Conservation (phyloP, 176 grass and related monocot species). For the Zoysia japonica region DNA sequence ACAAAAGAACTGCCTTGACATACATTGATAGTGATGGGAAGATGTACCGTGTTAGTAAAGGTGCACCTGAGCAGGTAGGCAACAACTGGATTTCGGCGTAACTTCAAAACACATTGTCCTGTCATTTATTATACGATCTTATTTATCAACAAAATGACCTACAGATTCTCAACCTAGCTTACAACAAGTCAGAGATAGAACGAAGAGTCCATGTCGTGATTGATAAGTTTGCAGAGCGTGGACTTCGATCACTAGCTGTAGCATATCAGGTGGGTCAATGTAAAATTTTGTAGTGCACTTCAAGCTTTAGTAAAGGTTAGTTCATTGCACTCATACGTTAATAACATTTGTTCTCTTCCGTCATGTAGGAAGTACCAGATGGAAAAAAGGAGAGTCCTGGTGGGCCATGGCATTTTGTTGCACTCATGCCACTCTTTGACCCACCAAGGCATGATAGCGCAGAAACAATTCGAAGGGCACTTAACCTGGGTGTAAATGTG, state of each 20-base stretch:
- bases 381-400: constrained; percentile 72
- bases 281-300: too few species aligned
- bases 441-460: constrained; percentile 80
- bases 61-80: constrained; percentile 71
- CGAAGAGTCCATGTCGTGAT: constrained; percentile 68
- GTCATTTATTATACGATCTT: background rate
- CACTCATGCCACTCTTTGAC: constrained; percentile 75
- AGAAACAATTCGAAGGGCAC: constrained; percentile 77
- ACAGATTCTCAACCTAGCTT: constrained; percentile 73
- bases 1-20: constrained; percentile 77
- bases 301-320: too few species aligned
- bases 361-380: constrained; percentile 67
- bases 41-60: constrained; percentile 75
- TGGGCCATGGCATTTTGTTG: constrained; percentile 65
- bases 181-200: constrained; percentile 72
- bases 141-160: background rate
- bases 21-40: constrained; percentile 64
- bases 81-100: too few species aligned
- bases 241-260: constrained; percentile 78
- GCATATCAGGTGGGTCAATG: constrained; percentile 63
- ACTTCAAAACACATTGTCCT: background rate
- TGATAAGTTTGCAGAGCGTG: constrained; percentile 82
- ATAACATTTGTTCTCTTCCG: background rate
- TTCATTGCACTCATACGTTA: background rate
- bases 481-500: constrained; percentile 79